Base-by-base conservation (phyloP, 2,329 filamentous ascomycete species). In the Biscogniauxia mediterranea region DNA sequence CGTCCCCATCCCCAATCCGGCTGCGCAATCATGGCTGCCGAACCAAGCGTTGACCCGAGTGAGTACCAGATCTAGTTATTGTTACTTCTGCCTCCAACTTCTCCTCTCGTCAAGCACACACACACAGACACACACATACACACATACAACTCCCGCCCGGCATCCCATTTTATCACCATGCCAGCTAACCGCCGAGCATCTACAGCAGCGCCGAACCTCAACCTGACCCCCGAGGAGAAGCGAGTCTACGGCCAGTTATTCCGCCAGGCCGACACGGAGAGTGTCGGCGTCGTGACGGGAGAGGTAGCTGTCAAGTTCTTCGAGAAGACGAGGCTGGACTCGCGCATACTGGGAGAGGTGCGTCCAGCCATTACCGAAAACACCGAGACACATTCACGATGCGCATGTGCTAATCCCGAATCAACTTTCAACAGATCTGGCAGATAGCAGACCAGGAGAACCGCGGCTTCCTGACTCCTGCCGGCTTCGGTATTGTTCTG, bases 391-490 rank as follows among this genome's bases (percentile, higher is more conserved):
- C 20, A 21, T 28, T 46, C 61, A 20, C 20, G 23, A 50, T 51
- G 38, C 38, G 38, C 38, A 46, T 46, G 38, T 46, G 38, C 38
- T 46, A 46, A 46, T 46, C 11, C 38, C 38, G 38, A 46, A 17
- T n/a, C 38, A 46, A 46, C 38, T 7, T 46, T n/a, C 38, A 46
- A 61, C 77, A 97, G 91, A 98, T 99, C 83, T 99, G 95, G 95
- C 94, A 98, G 79, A 95, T 99, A 75, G 94, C 95, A 69, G 95
- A 99, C 80, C 93, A 87, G 68, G 94, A 98, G 80, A 99, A 99
- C 80, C 88, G 93, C 66, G 95, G 95, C 57, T 90, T 98, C 68
- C 82, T 99, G 68, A 97, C 93, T 38, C 93, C 93, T 20, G 87
- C 93, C 51, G 95, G 94, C 74, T 99, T 99, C 79, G 92, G 93